Percentiles rank a stretch among this genome's conserved stretches.
These are phyloP conservation scores for Rhamnella rubrinervis DNA, from an alignment of 331 rosid species.

Conservation along the genomic window DNA sequence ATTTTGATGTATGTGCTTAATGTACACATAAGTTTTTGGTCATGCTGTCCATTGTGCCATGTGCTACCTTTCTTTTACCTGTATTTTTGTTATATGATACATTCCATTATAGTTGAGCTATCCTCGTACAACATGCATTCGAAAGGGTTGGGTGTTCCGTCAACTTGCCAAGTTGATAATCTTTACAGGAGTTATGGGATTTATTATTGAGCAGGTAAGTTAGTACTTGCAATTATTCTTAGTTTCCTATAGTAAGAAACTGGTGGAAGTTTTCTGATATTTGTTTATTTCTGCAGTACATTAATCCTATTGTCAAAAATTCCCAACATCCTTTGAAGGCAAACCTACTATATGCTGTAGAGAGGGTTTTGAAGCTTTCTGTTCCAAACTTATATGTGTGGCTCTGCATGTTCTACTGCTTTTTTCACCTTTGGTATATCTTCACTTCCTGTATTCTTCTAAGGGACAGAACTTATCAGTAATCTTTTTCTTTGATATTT, in stretches of 20 bases:
- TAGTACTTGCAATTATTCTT: background rate
- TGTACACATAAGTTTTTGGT: background rate
- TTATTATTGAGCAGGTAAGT: constrained; percentile 91
- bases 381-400: constrained; percentile 95
- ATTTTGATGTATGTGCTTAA: no score
- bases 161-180: constrained; percentile 81
- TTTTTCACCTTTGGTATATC: constrained; percentile 92
- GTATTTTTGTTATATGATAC: constrained; percentile 15
- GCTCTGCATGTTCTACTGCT: constrained; percentile 99
- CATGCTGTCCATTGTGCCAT: background rate
- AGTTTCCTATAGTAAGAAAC: constrained; percentile 4
- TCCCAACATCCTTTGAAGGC: constrained; percentile 98
- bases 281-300: constrained; percentile 67
- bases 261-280: constrained; percentile 22
- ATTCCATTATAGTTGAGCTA: constrained; percentile 66
- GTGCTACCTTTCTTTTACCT: background rate
- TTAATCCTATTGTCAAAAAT: constrained; percentile 87
- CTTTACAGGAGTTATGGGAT: constrained; percentile 96
- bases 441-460: constrained; percentile 2
- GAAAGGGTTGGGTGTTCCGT: constrained; percentile 92
- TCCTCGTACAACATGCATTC: constrained; percentile 72
- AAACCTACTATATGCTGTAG: constrained; percentile 73
- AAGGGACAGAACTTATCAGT: background rate
- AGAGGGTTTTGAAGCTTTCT: constrained; percentile 95
- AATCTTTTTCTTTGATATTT: constrained; percentile 6